Evolutionary conservation across 495 filamentous ascomycete species (phyloP), one percentile per base, ranked within the genome.

Genomic region (Trichocladium antarcticum): DNA sequence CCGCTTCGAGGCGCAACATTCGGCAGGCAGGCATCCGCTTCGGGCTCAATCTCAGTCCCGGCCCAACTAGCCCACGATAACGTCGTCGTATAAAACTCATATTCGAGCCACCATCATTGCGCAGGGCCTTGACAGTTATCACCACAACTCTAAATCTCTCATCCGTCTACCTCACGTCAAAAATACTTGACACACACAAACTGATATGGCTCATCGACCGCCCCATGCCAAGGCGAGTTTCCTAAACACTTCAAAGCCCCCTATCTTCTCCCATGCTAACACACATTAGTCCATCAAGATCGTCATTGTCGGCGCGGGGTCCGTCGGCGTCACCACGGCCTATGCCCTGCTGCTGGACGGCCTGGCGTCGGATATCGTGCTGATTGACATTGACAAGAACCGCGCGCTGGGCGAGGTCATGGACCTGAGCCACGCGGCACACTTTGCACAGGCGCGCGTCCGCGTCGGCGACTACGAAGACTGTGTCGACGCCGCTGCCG

Each of bases 241-340:
- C 24, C 24, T 27, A 4, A n/a, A n/a, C n/a, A n/a, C 17, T 1
- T 15, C 5, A n/a, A 5, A 16, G 3, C 7, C 31, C 1, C 43
- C 12, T 2, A 5, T 17, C 19, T 15, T 1, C 0, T 28, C 19
- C 17, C 22, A 10, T 24, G 10, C 36, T 52, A 34, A 42, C 43
- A 32, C 9, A 31, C 10, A 14, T 11, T 37, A 62, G 59, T 45
- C 44, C 24, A 56, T 55, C 58, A 61, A 63, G 29, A 54, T 70
- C 43, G 57, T 62, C 45, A 68, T 79, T 42, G 64, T 72, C 32
- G 76, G 76, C 42, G 75, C 64, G 35, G 76, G 77, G 16, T 63
- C 79, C 2, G 72, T 72, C n/a, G 76, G 74, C 19, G 66, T 79
- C 1, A 67, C 69, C 14, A 68, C 79, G 1, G 75, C 74, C 6